A percentile compares a stretch with the other conserved stretches of the same genome.
phyloP scores from a whole-genome alignment of 148 eudicot species.

The Vaccinium myrtillus region DNA sequence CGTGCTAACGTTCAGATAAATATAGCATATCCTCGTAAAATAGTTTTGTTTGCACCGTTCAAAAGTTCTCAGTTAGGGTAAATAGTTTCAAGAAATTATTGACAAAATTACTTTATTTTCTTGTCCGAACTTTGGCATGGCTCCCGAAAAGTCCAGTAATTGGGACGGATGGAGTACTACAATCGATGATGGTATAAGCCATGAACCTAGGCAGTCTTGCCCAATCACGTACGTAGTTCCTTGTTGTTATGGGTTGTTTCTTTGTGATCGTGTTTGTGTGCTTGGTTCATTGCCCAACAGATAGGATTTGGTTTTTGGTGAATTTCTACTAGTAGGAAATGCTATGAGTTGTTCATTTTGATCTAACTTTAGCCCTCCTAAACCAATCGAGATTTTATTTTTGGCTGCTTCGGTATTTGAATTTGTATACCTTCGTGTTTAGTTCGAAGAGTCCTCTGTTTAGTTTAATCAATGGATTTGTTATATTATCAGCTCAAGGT shows the following conservation, averaged over 20 bases:
- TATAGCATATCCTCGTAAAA: background rate
- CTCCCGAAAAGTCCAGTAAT: background rate
- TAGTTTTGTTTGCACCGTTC: background rate
- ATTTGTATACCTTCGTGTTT: background rate
- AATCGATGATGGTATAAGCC: background rate
- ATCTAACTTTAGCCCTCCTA: background rate
- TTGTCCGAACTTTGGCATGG: background rate
- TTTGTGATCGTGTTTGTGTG: background rate
- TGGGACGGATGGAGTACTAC: background rate
- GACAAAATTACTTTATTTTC: background rate
- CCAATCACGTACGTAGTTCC: background rate
- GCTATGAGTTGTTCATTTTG: background rate
- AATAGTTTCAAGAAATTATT: background rate
- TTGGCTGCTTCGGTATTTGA: background rate
- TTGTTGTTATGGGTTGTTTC: background rate
- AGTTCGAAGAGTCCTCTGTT: background rate
- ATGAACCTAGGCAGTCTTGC: background rate
- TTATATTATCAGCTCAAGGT: background rate
- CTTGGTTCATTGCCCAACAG: background rate
- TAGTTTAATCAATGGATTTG: background rate
- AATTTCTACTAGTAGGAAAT: background rate
- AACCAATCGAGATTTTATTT: background rate
- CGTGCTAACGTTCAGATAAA: background rate
- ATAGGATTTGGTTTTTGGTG: background rate
- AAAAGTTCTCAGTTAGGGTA: background rate